These are phyloP conservation scores for Apophysomyces elegans DNA, from an alignment of 371 early-diverging fungal species.

Conservation along the genomic window DNA sequence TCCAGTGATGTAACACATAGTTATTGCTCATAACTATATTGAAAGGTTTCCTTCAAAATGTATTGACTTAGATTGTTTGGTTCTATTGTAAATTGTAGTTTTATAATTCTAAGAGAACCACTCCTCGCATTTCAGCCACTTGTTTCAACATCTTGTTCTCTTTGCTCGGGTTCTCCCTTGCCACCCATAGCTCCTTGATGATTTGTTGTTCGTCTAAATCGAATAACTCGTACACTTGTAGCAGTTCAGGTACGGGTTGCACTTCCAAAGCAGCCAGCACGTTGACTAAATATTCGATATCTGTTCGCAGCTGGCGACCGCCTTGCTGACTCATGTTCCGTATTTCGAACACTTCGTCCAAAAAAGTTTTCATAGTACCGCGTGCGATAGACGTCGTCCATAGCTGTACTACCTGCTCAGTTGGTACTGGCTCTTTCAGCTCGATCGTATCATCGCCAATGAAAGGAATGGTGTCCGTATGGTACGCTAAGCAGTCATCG, in stretches of 20 bases:
- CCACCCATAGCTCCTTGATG: constrained; percentile 15
- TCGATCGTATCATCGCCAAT: constrained; percentile 22
- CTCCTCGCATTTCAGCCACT: constrained; percentile 27
- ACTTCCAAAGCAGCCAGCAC: constrained; percentile 70
- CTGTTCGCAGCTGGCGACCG: constrained; percentile 59
- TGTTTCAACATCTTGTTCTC: constrained; percentile 21
- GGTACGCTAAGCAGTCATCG: constrained; percentile 58
- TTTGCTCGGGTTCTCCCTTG: constrained; percentile 14
- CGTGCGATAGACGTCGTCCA: constrained; percentile 75
- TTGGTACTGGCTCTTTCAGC: constrained; percentile 35
- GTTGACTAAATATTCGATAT: constrained; percentile 66
- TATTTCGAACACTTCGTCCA: constrained; percentile 42
- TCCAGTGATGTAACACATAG: no score
- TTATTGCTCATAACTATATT: no score
- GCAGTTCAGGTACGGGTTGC: constrained; percentile 42
- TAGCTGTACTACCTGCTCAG: constrained; percentile 48
- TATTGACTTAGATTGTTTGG: not conserved
- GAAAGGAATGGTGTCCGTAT: constrained; percentile 62
- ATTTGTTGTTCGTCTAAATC: constrained; percentile 20
- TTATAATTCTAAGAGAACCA: constrained; percentile 25
- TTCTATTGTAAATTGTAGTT: not conserved
- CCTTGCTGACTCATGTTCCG: constrained; percentile 50
- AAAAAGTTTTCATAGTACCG: constrained; percentile 55
- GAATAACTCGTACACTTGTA: constrained; percentile 20
- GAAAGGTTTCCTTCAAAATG: no score